Conservation (phyloP, 495 filamentous ascomycete species). For the Hypoxylon lienhwacheense region DNA sequence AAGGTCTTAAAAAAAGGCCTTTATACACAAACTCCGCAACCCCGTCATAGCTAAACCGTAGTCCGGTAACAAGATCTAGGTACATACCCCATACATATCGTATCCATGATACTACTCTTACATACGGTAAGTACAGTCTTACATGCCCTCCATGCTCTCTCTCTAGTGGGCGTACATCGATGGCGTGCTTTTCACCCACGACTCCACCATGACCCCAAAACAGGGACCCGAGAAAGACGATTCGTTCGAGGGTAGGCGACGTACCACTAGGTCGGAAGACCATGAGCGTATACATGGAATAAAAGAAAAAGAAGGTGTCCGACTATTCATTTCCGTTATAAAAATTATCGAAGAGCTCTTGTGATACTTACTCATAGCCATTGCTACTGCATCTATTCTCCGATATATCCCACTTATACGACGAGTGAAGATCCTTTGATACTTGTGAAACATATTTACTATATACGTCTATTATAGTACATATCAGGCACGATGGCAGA, state of each 20-base stretch:
- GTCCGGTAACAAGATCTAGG: too few relatives aligned
- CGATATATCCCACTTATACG: conserved; percentile 11
- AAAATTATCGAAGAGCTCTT: too few relatives aligned
- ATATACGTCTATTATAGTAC: background rate
- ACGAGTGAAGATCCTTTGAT: conserved; percentile 1
- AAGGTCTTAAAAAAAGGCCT: too few relatives aligned
- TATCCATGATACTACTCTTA: too few relatives aligned
- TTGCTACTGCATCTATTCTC: background rate
- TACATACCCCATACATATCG: too few relatives aligned
- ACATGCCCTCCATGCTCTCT: background rate
- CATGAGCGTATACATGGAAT: conserved; percentile 2
- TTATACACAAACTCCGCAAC: too few relatives aligned
- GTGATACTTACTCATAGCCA: too few relatives aligned
- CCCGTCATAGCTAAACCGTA: background rate
- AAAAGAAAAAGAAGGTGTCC: too few relatives aligned
- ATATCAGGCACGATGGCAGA: conserved; percentile 30
- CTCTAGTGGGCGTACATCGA: conserved; percentile 16
- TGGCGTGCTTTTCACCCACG: conserved; percentile 25
- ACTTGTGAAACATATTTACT: too few relatives aligned
- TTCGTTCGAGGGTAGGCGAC: conserved; percentile 6
- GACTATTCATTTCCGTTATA: too few relatives aligned
- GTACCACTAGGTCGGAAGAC: conserved; percentile 13
- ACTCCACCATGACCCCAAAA: conserved; percentile 27
- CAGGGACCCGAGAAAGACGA: conserved; percentile 4
- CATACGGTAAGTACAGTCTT: too few relatives aligned